phyloP scores from a whole-genome alignment of 2,329 filamentous ascomycete genomes.

The Orbilia ellipsospora region DNA sequence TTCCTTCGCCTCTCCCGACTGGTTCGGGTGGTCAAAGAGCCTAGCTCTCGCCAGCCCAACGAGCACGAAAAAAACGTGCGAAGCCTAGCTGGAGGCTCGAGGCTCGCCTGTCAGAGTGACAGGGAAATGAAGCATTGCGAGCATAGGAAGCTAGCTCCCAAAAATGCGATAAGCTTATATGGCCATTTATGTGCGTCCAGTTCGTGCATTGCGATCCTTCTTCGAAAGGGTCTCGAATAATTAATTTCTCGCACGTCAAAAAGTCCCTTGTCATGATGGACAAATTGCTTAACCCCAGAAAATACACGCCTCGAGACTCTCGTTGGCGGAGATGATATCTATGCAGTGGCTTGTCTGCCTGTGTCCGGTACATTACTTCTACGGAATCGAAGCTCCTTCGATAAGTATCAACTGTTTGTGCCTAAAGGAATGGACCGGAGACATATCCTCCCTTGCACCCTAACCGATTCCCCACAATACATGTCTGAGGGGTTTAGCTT shows the following conservation, averaged over 20 bases:
- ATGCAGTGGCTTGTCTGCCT: not conserved
- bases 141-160: slow-evolving; percentile 28
- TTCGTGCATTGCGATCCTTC: not conserved
- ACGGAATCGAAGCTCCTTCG: not conserved
- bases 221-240: too few relatives aligned
- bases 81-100: slow-evolving; percentile 45
- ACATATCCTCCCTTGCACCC: slow-evolving; percentile 33
- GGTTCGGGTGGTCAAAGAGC: slow-evolving; percentile 24
- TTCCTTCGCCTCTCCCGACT: slow-evolving; percentile 40
- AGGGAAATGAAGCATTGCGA: slow-evolving; percentile 49
- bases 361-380: slow-evolving; percentile 7
- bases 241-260: not conserved
- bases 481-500: slow-evolving; percentile 22
- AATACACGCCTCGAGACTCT: slow-evolving; percentile 32
- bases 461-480: slow-evolving; percentile 41
- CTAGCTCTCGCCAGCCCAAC: slow-evolving; percentile 6
- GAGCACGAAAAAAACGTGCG: slow-evolving; percentile 30
- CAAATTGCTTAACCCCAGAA: slow-evolving; percentile 34
- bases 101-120: slow-evolving; percentile 52
- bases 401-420: slow-evolving; percentile 20
- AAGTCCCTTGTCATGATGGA: slow-evolving; percentile 46
- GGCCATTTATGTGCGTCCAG: not conserved
- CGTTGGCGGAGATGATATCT: slow-evolving; percentile 25
- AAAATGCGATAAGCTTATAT: slow-evolving; percentile 39
- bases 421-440: slow-evolving; percentile 24